These are phyloP conservation scores for Hygrophorus pudorinus DNA, from an alignment of 768 basidiomycete species.

Conservation along the genomic window DNA sequence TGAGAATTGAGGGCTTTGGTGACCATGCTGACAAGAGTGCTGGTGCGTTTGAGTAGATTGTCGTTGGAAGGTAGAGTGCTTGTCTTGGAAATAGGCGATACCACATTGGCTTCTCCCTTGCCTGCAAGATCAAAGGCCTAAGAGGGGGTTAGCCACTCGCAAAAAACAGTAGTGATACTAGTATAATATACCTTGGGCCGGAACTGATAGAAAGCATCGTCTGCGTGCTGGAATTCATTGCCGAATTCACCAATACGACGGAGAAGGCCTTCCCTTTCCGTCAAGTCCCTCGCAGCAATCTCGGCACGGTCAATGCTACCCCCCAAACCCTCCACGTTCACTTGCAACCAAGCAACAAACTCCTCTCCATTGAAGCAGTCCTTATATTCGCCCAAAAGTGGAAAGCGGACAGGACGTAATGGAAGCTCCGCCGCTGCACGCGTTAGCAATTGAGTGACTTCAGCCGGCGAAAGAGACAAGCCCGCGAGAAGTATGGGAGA, in stretches of 20 bases:
- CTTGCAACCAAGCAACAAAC: constrained; percentile 75
- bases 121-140: constrained; percentile 54
- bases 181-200: constrained; percentile 51
- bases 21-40: constrained; percentile 59
- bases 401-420: constrained; percentile 62
- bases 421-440: constrained; percentile 67
- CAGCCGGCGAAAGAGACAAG: constrained; percentile 51
- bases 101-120: constrained; percentile 18
- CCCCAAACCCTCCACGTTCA: constrained; percentile 67
- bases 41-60: constrained; percentile 58
- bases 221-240: constrained; percentile 67
- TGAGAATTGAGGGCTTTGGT: constrained; percentile 55
- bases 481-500: constrained; percentile 68
- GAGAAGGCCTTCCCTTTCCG: constrained; percentile 49
- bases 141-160: neutral
- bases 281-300: constrained; percentile 55
- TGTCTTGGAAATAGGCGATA: constrained; percentile 17
- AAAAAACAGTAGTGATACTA: neutral
- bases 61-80: constrained; percentile 19
- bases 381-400: constrained; percentile 74
- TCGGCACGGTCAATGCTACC: constrained; percentile 74
- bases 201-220: constrained; percentile 81
- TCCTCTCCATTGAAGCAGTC: constrained; percentile 88
- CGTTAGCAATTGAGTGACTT: constrained; percentile 58
- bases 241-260: constrained; percentile 77